A percentile compares a stretch with the other conserved stretches of the same genome.
These are phyloP conservation scores for Nicotiana rustica DNA, from an alignment of 305 asterid genomes.

Conservation along the genomic window DNA sequence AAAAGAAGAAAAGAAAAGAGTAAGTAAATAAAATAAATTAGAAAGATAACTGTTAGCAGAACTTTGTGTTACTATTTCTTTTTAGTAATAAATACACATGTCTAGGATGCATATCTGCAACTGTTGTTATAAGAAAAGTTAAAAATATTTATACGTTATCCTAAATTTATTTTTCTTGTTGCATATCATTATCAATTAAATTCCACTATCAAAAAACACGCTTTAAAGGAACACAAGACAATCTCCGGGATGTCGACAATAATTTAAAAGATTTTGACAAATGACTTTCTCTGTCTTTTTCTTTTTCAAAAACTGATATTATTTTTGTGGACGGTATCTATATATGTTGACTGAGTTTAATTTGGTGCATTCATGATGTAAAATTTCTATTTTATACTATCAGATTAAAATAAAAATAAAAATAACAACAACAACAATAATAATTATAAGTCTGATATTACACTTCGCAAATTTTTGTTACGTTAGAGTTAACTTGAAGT, in stretches of 20 bases:
- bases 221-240: neutral
- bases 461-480: neutral
- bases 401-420: too few species aligned
- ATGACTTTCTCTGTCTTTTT: neutral
- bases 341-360: neutral
- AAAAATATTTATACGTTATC: neutral
- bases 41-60: constrained; percentile 1
- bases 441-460: too few species aligned
- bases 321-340: neutral
- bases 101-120: neutral
- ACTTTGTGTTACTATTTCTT: neutral
- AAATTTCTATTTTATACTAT: too few species aligned
- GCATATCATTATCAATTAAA: constrained; percentile 7
- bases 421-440: too few species aligned
- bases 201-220: constrained; percentile 6
- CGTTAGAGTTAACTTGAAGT: too few species aligned
- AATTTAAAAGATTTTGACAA: too few species aligned
- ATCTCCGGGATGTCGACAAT: too few species aligned
- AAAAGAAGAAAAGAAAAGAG: neutral
- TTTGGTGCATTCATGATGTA: neutral
- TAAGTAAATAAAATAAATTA: neutral
- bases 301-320: neutral
- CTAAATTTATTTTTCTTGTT: neutral
- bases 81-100: neutral
- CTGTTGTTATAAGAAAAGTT: neutral